Evolutionary conservation across 2,329 filamentous ascomycete species (phyloP), one percentile per base, ranked within the genome.

Genomic region (Capronia coronata): DNA sequence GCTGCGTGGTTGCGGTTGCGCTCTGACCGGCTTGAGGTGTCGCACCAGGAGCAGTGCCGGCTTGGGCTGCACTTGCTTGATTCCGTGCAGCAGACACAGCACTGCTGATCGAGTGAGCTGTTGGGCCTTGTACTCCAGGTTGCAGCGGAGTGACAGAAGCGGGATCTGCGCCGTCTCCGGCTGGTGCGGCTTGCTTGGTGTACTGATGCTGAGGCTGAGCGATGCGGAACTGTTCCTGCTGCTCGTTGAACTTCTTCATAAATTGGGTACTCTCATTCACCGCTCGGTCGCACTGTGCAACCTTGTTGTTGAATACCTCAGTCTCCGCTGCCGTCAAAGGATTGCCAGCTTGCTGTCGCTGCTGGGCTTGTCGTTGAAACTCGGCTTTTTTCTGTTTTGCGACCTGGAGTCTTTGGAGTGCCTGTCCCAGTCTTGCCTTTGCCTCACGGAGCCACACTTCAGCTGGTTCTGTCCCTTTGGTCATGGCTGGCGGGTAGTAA

Each of bases 391-490:
- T 68, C n/a, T 63, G 64, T 46, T 67, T 66, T n/a, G 69, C 70
- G 13, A 71, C 64, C 52, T 75, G 72, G 47, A 72, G 67, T 52
- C 71, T 73, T 57, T 75, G 71, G 21, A 75, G 62, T 8, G 71
- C 69, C 48, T 72, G 68, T 19, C 71, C 73, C 60, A 73, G 73
- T 54, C 71, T 66, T 38, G 69, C 57, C 52, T 68, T 71, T 25
- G 71, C 71, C 54, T 75, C 72, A 8, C 64, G 64, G 42, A 75
- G 62, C 71, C 72, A 75, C 16, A 63, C 66, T 46, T 70, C 66
- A 2, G 67, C 64, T 49, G 70, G 67, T 51, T 72, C 66, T 9
- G 55, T 56, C 7, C 62, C 61, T 27, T 69, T 66, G 19, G 62
- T 66, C 51, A 74, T 68, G 34, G 67, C 68, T 11, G 70, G 71